Evolutionary conservation across 164 flowering plant genomes (phyloP), one percentile per base, ranked within the genome.

Genomic region (Tetrastigma voinierianum): DNA sequence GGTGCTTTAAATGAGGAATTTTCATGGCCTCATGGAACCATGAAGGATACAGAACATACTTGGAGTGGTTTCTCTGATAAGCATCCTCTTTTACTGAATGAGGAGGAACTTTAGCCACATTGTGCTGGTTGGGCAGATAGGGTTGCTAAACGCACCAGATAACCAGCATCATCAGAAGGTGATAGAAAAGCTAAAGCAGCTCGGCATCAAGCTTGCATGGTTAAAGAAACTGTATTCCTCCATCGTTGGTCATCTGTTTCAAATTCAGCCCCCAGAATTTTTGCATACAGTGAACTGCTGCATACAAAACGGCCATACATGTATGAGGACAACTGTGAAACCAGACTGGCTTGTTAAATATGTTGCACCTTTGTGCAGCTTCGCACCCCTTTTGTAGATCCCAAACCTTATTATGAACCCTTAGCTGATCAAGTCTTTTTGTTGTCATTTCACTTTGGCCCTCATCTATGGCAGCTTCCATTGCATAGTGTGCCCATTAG

Each of bases 71-170:
- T 66, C 11, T 74, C 85, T 8, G 61, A 77, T 46, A 86, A 87
- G 67, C 69, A 78, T 57, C 90, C 88, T 21, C 81, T 95, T 20
- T 51, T 57, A 48, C 66, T 76, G 55, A 71, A 74, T 64, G 98
- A 92, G 79, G 97, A 95, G 74, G 88, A 89, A 66, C 51, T 66
- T 95, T 66, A 78, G 90, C 54, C 87, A 85, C n/a, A 80, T 91
- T 96, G 96, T 80, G 95, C 96, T 61, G 98, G 99, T n/a, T 95
- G 98, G 99, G 95, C 88, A 13, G 96, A 93, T 72, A 84, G 96
- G 77, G 87, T 95, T 73, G 97, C 96, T 32, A 90, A 81, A 65
- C 90, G 90, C 25, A 65, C 75, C 52, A n/a, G n/a, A 81, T 84
- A 67, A 72, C 65, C 81, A 14, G 46, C 62, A 21, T 72, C 70